These are phyloP conservation scores for Scutellaria barbata DNA, from an alignment of 257 asterid species.

Conservation along the genomic window DNA sequence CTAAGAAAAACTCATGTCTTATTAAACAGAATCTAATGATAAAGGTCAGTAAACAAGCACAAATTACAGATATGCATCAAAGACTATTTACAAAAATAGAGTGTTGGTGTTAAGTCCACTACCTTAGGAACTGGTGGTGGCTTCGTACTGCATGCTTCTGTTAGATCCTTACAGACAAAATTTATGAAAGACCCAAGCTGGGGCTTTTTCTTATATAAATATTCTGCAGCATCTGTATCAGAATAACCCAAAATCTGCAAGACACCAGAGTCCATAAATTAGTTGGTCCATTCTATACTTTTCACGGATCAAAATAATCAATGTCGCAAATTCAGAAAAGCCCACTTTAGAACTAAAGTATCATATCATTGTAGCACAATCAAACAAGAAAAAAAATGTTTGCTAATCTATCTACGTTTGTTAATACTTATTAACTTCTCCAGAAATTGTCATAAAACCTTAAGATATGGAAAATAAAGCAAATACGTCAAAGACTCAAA, in stretches of 20 bases:
- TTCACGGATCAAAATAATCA: background rate
- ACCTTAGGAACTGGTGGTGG: constrained; percentile 98
- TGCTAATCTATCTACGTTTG: too few species aligned
- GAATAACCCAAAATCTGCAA: constrained; percentile 93
- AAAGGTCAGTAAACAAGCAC: background rate
- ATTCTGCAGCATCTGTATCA: constrained; percentile 95
- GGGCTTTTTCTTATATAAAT: constrained; percentile 69
- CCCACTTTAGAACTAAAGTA: background rate
- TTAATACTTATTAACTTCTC: too few species aligned
- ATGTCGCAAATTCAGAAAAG: background rate
- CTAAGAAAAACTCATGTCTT: background rate
- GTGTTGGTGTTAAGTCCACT: background rate
- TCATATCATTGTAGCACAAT: too few species aligned
- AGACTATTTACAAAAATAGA: too few species aligned
- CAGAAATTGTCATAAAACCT: too few species aligned
- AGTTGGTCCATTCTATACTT: background rate
- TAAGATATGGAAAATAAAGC: too few species aligned
- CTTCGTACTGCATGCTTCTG: constrained; percentile 75
- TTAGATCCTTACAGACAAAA: constrained; percentile 83
- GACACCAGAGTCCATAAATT: constrained; percentile 8
- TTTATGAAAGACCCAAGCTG: constrained; percentile 59
- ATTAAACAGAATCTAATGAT: background rate
- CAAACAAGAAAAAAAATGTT: too few species aligned
- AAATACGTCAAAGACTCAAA: too few species aligned
- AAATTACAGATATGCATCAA: background rate